Conservation (phyloP, 139 green algal species). For the Closterium sp. region DNA sequence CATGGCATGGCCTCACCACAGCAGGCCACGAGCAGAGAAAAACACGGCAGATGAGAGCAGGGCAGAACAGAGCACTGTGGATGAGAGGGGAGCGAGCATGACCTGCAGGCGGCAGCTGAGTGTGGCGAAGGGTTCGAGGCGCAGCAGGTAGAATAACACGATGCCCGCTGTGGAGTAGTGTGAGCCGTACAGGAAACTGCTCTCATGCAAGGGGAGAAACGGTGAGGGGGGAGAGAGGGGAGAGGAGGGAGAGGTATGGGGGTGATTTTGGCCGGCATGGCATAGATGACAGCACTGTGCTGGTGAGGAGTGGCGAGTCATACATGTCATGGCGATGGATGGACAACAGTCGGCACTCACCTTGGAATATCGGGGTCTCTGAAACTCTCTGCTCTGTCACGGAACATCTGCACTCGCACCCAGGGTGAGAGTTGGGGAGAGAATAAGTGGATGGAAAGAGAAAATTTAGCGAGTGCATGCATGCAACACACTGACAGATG, state of each 20-base stretch:
- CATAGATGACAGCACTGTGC: neutral
- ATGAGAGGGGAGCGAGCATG: neutral
- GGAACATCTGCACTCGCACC: neutral
- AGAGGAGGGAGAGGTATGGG: neutral
- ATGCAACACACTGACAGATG: neutral
- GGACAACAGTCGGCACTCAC: neutral
- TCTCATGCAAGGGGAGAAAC: neutral
- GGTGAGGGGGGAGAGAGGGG: too few relatives aligned
- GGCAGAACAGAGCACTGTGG: neutral
- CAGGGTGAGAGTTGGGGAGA: neutral
- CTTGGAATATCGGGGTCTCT: constrained; percentile 21
- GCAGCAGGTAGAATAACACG: constrained; percentile 61
- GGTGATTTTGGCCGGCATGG: neutral
- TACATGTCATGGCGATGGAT: neutral
- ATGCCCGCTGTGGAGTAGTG: constrained; percentile 56
- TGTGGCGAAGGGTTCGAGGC: constrained; percentile 59
- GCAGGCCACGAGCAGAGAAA: too few relatives aligned
- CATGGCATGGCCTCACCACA: too few relatives aligned
- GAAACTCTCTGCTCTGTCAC: neutral
- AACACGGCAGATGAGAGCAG: neutral
- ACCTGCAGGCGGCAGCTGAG: constrained; percentile 50
- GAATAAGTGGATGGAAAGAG: too few relatives aligned
- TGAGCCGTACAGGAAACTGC: constrained; percentile 58
- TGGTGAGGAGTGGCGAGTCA: neutral
- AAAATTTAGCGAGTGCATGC: neutral